Evolutionary conservation across 2,329 filamentous ascomycete genomes (phyloP).

Genomic region (Talaromyces atroroseus): DNA sequence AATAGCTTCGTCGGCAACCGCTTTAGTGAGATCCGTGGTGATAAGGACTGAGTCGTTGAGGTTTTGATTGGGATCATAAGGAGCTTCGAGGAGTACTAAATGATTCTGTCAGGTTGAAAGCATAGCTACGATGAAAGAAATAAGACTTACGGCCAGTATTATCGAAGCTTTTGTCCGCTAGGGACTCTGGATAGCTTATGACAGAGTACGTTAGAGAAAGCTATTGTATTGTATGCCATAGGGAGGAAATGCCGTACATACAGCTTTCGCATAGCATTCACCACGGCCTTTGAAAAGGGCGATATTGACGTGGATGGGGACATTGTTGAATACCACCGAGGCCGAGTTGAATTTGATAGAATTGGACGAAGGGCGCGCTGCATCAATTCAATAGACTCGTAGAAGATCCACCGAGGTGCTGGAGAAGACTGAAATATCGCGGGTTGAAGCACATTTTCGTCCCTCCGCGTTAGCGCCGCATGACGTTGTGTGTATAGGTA

Average conservation of each 20-base stretch:
- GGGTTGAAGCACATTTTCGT: no score
- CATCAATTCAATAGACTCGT: conserved; percentile 4
- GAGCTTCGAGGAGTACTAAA: conserved; percentile 63
- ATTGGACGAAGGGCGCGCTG: conserved; percentile 1
- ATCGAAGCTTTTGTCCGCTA: conserved; percentile 88
- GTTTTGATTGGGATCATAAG: conserved; percentile 51
- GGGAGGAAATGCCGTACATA: conserved; percentile 40
- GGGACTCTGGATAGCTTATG: conserved; percentile 73
- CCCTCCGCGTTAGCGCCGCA: no score
- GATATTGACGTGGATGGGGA: conserved; percentile 26
- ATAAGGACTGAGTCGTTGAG: conserved; percentile 66
- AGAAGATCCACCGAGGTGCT: not conserved
- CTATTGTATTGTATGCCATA: not conserved
- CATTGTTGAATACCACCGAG: conserved; percentile 24
- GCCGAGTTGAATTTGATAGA: conserved; percentile 12
- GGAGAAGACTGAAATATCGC: no score
- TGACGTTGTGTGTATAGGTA: no score
- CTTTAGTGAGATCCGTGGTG: conserved; percentile 84
- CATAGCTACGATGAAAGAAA: not conserved
- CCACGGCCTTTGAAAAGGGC: conserved; percentile 63
- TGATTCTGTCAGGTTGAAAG: not conserved
- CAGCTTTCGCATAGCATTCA: conserved; percentile 73
- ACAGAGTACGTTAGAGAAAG: not conserved
- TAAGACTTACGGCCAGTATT: conserved; percentile 69
- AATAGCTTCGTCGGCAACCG: conserved; percentile 87